phyloP scores from a whole-genome alignment of 257 asterid genomes.

The Catharanthus roseus region DNA sequence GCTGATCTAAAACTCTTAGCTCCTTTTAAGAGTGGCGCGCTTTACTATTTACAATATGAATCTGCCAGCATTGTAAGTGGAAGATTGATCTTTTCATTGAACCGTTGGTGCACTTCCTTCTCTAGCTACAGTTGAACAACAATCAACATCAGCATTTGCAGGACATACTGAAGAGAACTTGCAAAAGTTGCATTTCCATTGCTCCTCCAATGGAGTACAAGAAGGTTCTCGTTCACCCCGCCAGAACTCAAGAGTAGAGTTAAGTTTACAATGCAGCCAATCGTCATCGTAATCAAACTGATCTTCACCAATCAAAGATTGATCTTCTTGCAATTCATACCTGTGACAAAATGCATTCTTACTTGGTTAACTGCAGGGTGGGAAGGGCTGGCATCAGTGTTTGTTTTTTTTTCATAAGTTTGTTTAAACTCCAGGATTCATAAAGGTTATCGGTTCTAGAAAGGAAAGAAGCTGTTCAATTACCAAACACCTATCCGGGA shows the following conservation, averaged over 20 bases:
- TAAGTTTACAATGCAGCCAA: slow-evolving; percentile 58
- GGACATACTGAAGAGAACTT: slow-evolving; percentile 54
- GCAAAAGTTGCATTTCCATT: slow-evolving; percentile 83
- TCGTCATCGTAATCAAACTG: slow-evolving; percentile 47
- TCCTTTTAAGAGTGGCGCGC: not conserved
- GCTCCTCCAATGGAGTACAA: slow-evolving; percentile 63
- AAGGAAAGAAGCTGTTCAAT: not conserved
- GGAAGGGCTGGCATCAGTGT: not conserved
- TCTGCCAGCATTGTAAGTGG: not conserved
- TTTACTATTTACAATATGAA: not conserved
- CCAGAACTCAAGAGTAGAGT: slow-evolving; percentile 72
- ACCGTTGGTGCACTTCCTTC: slow-evolving; percentile 7
- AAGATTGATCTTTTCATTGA: not conserved
- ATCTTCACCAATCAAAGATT: slow-evolving; percentile 73
- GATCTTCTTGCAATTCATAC: slow-evolving; percentile 79
- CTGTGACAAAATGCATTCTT: slow-evolving; percentile 24
- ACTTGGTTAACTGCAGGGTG: not conserved
- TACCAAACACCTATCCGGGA: not conserved
- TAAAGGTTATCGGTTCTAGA: not conserved
- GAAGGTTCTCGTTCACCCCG: slow-evolving; percentile 60
- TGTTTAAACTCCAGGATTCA: not conserved
- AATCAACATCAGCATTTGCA: slow-evolving; percentile 21
- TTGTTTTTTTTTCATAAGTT: not conserved
- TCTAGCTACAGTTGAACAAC: slow-evolving; percentile 29
- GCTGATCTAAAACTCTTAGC: slow-evolving; percentile 2